phyloP scores from a whole-genome alignment of 139 green algal genomes.

The Chlorokybus atmophyticus region DNA sequence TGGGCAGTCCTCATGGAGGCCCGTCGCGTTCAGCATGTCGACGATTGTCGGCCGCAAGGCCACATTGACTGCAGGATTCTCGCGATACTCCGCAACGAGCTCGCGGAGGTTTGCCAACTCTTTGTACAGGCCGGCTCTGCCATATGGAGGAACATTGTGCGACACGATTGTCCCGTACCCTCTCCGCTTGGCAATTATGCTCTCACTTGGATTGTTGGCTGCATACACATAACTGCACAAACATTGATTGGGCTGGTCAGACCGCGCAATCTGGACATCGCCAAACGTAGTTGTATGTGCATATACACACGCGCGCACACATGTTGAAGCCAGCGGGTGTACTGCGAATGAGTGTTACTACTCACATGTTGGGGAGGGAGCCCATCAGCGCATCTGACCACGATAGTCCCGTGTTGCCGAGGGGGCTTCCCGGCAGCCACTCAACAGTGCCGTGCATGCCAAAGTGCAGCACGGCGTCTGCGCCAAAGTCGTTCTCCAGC shows the following conservation, averaged over 20 bases:
- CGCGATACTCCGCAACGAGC: constrained; percentile 66
- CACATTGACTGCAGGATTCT: constrained; percentile 31
- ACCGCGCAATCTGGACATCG: neutral
- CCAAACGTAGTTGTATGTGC: too few species aligned
- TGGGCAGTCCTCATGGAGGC: constrained; percentile 59
- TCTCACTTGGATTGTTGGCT: constrained; percentile 84
- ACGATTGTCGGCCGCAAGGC: constrained; percentile 43
- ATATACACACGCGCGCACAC: too few species aligned
- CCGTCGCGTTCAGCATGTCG: constrained; percentile 20
- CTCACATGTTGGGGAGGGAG: constrained; percentile 72
- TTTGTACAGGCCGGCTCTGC: constrained; percentile 89
- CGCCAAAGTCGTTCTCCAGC: constrained; percentile 58
- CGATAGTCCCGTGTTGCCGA: constrained; percentile 61
- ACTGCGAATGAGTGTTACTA: neutral
- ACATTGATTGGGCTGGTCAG: neutral
- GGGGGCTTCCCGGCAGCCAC: constrained; percentile 81
- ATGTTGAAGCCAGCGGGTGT: too few species aligned
- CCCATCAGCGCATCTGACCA: constrained; percentile 69
- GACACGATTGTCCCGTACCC: constrained; percentile 88
- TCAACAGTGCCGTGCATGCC: constrained; percentile 97
- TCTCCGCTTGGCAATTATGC: constrained; percentile 85
- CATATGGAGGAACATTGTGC: constrained; percentile 95
- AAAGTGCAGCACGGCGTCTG: constrained; percentile 86
- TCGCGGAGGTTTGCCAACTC: constrained; percentile 66
- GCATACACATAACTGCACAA: constrained; percentile 66